Base-by-base conservation (phyloP, 2,329 filamentous ascomycete species). In the Laburnicola sp. region DNA sequence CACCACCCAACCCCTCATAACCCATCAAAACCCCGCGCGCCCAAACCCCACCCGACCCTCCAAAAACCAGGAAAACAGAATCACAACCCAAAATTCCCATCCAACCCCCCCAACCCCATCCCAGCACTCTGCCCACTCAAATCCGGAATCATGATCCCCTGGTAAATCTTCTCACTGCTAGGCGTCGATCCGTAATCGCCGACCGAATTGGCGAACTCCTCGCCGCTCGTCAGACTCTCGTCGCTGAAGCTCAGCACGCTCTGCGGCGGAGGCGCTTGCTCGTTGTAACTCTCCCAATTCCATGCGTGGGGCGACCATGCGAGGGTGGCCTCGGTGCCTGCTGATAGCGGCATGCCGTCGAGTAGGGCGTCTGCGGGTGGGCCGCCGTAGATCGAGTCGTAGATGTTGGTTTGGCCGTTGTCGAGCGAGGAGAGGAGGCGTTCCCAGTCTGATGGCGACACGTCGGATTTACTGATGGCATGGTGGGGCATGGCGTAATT, bases 331-430 rank as follows among this genome's bases (percentile, higher is more conserved):
- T 73, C 69, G 1, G 65, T 58, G 4, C 57, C 59, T 6, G 68
- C 64, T 6, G 70, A 63, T 3, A 68, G 51, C 1, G 66, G 66
- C 5, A 64, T 52, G 25, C 65, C 63, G 37, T 72, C 71, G 28
- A 71, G 53, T 8, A 74, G 68, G 4, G 70, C 70, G 35, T 74
- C 72, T 0, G 69, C 72, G 6, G 78, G 78, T 7, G 81, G 80
- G 0, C 87, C 87, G 32, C 88, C 88, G 60, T 91, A 91, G 48
- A 91, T 90, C 35, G 86, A 86, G 65, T 91, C 87, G 71, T 90
- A 94, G n/a, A 95, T 87, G 65, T 93, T 95, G 47, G 86, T 84
- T 58, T 87, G 82, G 0, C 89, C 89, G 31, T 86, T 86, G 62
- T 96, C 91, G 69, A 96, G 85, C 22, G 86, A 87, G 3, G 87